These are phyloP conservation scores for Vaucheria bursata DNA, from an alignment of 352 stramenopile genomes.

Conservation along the genomic window DNA sequence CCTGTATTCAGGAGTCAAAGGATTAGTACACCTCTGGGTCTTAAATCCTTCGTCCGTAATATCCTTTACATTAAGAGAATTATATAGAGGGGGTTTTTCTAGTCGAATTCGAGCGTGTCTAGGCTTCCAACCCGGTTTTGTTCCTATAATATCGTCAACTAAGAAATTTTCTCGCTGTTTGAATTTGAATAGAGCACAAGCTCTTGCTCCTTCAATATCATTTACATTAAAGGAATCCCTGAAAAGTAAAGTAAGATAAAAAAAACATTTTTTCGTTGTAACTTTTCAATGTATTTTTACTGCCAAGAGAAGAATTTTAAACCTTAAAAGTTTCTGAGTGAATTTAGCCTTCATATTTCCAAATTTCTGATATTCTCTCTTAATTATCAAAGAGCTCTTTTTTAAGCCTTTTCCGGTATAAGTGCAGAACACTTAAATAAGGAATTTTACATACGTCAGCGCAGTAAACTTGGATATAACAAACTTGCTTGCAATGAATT, in stretches of 20 bases:
- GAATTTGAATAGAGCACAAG: slow-evolving; percentile 37
- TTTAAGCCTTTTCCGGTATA: too few relatives aligned
- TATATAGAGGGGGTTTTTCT: slow-evolving; percentile 39
- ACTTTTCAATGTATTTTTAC: too few relatives aligned
- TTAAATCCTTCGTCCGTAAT: slow-evolving; percentile 47
- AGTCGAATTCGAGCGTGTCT: slow-evolving; percentile 45
- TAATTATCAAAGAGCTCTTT: too few relatives aligned
- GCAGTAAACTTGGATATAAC: too few relatives aligned
- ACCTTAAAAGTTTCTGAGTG: too few relatives aligned
- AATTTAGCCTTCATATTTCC: too few relatives aligned
- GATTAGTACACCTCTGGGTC: slow-evolving; percentile 45
- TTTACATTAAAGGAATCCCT: slow-evolving; percentile 49
- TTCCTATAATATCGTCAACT: slow-evolving; percentile 53
- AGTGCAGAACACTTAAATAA: too few relatives aligned
- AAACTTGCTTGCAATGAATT: too few relatives aligned
- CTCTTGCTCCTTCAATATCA: slow-evolving; percentile 54
- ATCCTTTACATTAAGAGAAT: slow-evolving; percentile 35
- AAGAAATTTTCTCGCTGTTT: slow-evolving; percentile 41
- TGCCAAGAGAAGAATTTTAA: too few relatives aligned
- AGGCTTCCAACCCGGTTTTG: slow-evolving; percentile 49
- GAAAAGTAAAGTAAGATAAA: too few relatives aligned
- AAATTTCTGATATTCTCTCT: too few relatives aligned
- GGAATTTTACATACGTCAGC: too few relatives aligned
- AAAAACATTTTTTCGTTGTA: slow-evolving; percentile 24
- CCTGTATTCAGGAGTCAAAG: slow-evolving; percentile 44